These are phyloP conservation scores for Rostrohypoxylon terebratum DNA, from an alignment of 495 filamentous ascomycete genomes.

Conservation along the genomic window DNA sequence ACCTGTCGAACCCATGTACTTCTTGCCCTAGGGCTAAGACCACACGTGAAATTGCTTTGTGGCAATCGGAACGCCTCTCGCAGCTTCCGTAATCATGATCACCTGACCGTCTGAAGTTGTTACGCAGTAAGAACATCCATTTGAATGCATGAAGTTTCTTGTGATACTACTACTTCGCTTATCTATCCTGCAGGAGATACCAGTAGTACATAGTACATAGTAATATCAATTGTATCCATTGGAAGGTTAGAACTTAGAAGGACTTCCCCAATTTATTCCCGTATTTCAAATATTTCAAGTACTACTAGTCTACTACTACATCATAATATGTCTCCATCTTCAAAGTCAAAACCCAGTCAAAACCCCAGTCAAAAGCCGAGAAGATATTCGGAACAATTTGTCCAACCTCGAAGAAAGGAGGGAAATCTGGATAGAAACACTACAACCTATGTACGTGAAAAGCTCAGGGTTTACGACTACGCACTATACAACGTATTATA, in stretches of 20 bases:
- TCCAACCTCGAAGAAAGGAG: background rate
- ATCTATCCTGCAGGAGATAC: background rate
- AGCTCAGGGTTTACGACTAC: background rate
- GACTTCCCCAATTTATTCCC: background rate
- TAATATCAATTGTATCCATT: too few relatives aligned
- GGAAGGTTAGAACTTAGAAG: too few relatives aligned
- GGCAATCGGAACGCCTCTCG: conserved; percentile 1
- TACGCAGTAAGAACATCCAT: too few relatives aligned
- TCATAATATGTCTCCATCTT: background rate
- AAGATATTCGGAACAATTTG: background rate
- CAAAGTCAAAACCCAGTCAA: background rate
- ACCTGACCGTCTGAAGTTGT: conserved; percentile 14
- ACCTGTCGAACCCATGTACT: background rate
- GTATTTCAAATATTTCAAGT: too few relatives aligned
- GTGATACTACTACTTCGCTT: background rate
- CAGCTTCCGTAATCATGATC: conserved; percentile 2
- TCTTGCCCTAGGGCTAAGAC: background rate
- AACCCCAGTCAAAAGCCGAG: background rate
- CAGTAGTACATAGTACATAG: too few relatives aligned
- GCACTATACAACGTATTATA: background rate
- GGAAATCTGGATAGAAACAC: background rate
- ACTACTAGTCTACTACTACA: too few relatives aligned
- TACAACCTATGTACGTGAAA: too few relatives aligned
- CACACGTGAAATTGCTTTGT: conserved; percentile 18
- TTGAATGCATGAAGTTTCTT: too few relatives aligned